These are phyloP conservation scores for Hyphopichia burtonii DNA, from an alignment of 1,139 yeast species.

Conservation along the genomic window DNA sequence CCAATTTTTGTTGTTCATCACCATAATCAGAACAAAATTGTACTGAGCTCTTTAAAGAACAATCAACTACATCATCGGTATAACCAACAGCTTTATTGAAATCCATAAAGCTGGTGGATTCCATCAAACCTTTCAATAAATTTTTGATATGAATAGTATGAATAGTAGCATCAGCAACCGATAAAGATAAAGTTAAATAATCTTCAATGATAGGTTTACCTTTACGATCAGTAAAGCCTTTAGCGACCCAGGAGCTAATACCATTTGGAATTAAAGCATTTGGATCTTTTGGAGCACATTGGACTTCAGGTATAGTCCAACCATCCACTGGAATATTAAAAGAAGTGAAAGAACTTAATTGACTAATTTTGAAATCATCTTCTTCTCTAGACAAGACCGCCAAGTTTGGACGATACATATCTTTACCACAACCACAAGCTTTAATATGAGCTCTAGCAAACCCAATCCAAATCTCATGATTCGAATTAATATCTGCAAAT, in stretches of 20 bases:
- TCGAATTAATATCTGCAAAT: slow-evolving; percentile 9
- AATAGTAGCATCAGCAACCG: slow-evolving; percentile 13
- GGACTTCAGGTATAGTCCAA: slow-evolving; percentile 30
- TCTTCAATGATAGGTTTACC: slow-evolving; percentile 6
- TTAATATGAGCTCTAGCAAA: slow-evolving; percentile 48
- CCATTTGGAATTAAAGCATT: slow-evolving; percentile 38
- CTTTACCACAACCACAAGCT: slow-evolving; percentile 48
- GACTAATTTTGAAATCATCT: slow-evolving; percentile 21
- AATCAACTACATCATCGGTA: slow-evolving; percentile 19
- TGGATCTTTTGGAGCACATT: slow-evolving; percentile 18
- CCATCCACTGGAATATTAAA: slow-evolving; percentile 34
- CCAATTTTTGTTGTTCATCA: slow-evolving; percentile 5
- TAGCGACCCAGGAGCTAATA: slow-evolving; percentile 27
- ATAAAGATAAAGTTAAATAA: slow-evolving; percentile 10
- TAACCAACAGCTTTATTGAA: slow-evolving; percentile 10
- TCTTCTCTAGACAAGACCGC: slow-evolving; percentile 19
- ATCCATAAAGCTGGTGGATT: slow-evolving; percentile 2
- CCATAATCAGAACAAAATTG: slow-evolving; percentile 15
- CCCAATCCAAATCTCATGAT: slow-evolving; percentile 50
- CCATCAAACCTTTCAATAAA: slow-evolving; percentile 8
- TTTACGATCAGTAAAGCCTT: slow-evolving; percentile 3
- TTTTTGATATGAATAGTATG: slow-evolving; percentile 11
- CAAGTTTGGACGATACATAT: slow-evolving; percentile 46
- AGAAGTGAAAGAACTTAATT: slow-evolving; percentile 36
- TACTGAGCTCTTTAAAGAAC: slow-evolving; percentile 18